These are phyloP conservation scores for Endothia cerciana DNA, from an alignment of 2,329 filamentous ascomycete genomes.

Conservation along the genomic window DNA sequence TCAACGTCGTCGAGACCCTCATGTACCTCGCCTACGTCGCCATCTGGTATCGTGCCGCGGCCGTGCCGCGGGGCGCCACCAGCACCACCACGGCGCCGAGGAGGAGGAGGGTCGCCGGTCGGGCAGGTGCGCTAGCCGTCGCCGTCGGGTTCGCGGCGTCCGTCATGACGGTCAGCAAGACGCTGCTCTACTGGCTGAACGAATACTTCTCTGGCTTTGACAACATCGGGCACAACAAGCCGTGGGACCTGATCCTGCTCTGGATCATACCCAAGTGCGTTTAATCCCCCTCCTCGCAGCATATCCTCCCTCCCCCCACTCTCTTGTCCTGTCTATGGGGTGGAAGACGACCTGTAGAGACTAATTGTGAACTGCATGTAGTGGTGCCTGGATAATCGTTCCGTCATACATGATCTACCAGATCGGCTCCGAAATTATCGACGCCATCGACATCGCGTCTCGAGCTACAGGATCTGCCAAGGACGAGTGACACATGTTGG, in stretches of 20 bases:
- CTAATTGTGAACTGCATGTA: slow-evolving; percentile 33
- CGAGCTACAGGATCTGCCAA: slow-evolving; percentile 39
- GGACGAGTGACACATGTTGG: slow-evolving; percentile 40
- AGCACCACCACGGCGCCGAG: slow-evolving; percentile 35
- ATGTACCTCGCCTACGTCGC: slow-evolving; percentile 41
- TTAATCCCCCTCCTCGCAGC: too few relatives aligned
- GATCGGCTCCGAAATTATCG: slow-evolving; percentile 53
- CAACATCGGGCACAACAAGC: slow-evolving; percentile 61
- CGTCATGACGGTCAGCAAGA: slow-evolving; percentile 66
- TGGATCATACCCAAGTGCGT: slow-evolving; percentile 65
- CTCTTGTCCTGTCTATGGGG: too few relatives aligned
- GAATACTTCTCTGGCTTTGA: slow-evolving; percentile 60
- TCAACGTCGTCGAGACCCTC: slow-evolving; percentile 44
- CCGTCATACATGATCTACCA: slow-evolving; percentile 56
- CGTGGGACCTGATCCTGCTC: slow-evolving; percentile 49
- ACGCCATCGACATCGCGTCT: slow-evolving; percentile 47
- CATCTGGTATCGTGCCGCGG: slow-evolving; percentile 40
- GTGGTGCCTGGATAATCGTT: slow-evolving; percentile 59
- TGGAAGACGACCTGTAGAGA: not conserved
- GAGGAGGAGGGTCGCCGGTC: slow-evolving; percentile 45
- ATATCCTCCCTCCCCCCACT: too few relatives aligned
- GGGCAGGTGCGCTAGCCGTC: slow-evolving; percentile 49
- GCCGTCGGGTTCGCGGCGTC: slow-evolving; percentile 56
- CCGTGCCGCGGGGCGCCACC: slow-evolving; percentile 29
- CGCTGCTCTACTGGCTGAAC: slow-evolving; percentile 62